Conservation (phyloP, 257 asterid genomes). For the Solanum piurae region DNA sequence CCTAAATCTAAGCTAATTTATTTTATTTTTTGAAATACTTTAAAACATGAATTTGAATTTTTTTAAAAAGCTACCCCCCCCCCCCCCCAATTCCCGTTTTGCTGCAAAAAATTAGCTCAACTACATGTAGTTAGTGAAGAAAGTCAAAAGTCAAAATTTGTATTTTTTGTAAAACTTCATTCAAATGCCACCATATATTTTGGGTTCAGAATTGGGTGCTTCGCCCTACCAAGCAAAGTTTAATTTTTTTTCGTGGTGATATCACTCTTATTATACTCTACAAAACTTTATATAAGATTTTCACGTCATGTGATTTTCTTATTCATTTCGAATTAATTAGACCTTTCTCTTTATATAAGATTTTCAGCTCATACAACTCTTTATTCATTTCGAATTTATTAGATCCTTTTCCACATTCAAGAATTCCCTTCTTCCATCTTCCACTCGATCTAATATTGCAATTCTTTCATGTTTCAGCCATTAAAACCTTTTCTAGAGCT, state of each 20-base stretch:
- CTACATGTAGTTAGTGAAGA: background rate
- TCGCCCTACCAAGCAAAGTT: background rate
- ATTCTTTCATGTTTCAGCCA: background rate
- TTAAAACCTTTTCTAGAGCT: background rate
- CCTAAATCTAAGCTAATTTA: too few relatives aligned
- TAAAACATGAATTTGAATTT: too few relatives aligned
- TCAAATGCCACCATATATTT: background rate
- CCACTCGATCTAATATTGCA: background rate
- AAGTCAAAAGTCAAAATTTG: background rate
- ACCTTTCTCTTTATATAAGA: too few relatives aligned
- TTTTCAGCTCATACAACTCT: too few relatives aligned
- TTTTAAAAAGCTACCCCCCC: too few relatives aligned
- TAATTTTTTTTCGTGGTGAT: background rate
- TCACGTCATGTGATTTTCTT: too few relatives aligned
- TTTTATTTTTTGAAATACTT: too few relatives aligned
- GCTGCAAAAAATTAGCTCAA: background rate
- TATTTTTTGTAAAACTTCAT: background rate
- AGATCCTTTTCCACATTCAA: background rate
- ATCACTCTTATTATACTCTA: background rate
- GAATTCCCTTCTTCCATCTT: background rate
- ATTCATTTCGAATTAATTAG: background rate
- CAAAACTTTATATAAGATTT: too few relatives aligned
- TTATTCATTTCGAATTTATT: too few relatives aligned
- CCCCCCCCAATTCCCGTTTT: too few relatives aligned
- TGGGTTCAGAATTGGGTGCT: background rate